These are phyloP conservation scores for Aphanoascus verrucosus DNA, from an alignment of 2,329 filamentous ascomycete genomes.

Conservation along the genomic window DNA sequence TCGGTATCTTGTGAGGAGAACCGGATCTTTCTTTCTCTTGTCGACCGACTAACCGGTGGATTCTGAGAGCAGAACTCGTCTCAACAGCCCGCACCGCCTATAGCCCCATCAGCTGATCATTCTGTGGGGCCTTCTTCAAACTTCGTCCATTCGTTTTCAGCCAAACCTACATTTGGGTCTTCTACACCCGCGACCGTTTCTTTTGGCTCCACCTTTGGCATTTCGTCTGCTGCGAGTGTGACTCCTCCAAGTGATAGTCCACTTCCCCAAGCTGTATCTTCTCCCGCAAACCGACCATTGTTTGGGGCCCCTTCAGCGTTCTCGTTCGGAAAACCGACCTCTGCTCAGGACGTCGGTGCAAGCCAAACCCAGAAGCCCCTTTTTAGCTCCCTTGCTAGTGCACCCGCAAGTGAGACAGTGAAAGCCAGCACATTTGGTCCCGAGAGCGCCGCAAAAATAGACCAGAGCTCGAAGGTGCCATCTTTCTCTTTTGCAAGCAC, in stretches of 20 bases:
- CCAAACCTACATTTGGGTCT: neutral
- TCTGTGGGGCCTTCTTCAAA: neutral
- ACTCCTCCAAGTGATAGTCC: neutral
- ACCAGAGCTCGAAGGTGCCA: neutral
- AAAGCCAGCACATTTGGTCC: neutral
- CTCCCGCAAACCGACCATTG: neutral
- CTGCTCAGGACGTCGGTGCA: neutral
- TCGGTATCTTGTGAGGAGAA: neutral
- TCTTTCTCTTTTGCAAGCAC: neutral
- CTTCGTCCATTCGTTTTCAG: neutral
- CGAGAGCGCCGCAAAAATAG: neutral
- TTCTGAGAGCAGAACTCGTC: neutral
- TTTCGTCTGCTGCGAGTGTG: neutral
- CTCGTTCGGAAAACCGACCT: conserved; percentile 10
- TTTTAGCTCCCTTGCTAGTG: neutral
- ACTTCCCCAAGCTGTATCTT: neutral
- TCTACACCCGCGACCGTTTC: neutral
- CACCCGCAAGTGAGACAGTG: neutral
- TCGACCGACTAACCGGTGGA: neutral
- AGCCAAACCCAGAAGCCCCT: neutral
- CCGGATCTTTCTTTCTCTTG: too few species aligned
- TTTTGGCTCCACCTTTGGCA: conserved; percentile 5
- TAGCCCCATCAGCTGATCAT: neutral
- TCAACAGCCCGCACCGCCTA: neutral
- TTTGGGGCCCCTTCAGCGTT: neutral